Evolutionary conservation across 2,329 filamentous ascomycete genomes (phyloP).

Genomic region (Ophiostoma pallidulum): DNA sequence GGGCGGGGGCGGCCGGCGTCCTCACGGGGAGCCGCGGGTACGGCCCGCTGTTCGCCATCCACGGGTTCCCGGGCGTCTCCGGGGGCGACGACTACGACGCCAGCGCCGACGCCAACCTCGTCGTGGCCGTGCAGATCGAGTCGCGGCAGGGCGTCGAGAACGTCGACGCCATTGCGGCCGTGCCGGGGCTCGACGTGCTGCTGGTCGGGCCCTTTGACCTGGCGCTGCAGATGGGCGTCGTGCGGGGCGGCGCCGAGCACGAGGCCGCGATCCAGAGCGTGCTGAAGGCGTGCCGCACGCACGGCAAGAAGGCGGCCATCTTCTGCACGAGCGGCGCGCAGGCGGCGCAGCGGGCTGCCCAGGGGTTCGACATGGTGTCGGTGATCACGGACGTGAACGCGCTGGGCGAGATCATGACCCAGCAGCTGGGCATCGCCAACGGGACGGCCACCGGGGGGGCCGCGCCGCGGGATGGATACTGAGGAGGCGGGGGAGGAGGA

Average conservation of each 20-base stretch:
- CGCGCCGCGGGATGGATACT: slow-evolving; percentile 10
- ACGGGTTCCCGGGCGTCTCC: slow-evolving; percentile 20
- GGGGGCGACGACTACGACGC: slow-evolving; percentile 24
- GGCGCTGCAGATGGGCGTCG: slow-evolving; percentile 28
- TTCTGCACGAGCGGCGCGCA: slow-evolving; percentile 30
- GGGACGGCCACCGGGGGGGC: slow-evolving; percentile 13
- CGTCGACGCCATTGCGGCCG: slow-evolving; percentile 33
- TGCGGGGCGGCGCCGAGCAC: slow-evolving; percentile 25
- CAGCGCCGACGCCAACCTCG: slow-evolving; percentile 23
- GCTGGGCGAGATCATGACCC: slow-evolving; percentile 24
- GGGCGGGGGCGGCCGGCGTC: no score
- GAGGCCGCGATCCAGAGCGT: slow-evolving; percentile 30
- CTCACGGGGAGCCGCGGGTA: slow-evolving; percentile 18
- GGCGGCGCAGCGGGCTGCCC: slow-evolving; percentile 23
- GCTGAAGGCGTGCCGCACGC: slow-evolving; percentile 24
- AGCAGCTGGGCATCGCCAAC: slow-evolving; percentile 24
- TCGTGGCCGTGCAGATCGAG: slow-evolving; percentile 32
- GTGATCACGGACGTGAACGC: slow-evolving; percentile 28
- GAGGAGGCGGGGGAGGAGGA: neutral
- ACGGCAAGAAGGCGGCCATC: slow-evolving; percentile 31
- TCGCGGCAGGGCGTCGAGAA: slow-evolving; percentile 30
- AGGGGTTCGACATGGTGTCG: slow-evolving; percentile 33
- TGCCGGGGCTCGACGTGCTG: slow-evolving; percentile 31
- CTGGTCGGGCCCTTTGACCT: slow-evolving; percentile 28
- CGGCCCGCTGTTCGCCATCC: slow-evolving; percentile 26